A percentile compares a stretch with the other conserved stretches of the same genome.
Evolutionary conservation across 2,329 filamentous ascomycete genomes (phyloP).

Genomic region (Nemania diffusa): DNA sequence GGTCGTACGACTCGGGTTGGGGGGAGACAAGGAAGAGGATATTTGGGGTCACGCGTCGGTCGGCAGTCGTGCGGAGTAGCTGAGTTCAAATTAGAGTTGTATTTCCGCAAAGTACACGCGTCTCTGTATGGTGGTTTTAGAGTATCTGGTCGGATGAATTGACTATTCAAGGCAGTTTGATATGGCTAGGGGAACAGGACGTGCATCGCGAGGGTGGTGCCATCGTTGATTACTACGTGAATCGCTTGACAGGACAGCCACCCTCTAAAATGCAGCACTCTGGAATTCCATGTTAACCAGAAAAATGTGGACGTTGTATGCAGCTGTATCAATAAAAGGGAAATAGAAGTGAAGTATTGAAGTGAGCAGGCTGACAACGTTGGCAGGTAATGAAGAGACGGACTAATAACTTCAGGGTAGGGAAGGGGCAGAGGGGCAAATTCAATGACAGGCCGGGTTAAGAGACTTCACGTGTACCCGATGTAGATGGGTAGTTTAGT

Average conservation of each 20-base stretch:
- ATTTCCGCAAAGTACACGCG: slow-evolving; percentile 8
- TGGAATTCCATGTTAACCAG: slow-evolving; percentile 56
- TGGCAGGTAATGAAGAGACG: slow-evolving; percentile 5
- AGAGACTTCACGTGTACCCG: background rate
- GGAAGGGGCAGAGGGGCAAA: slow-evolving; percentile 33
- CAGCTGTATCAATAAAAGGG: slow-evolving; percentile 24
- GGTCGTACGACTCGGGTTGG: slow-evolving; percentile 16
- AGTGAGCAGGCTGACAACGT: slow-evolving; percentile 35
- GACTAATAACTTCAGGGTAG: slow-evolving; percentile 6
- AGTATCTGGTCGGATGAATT: slow-evolving; percentile 14
- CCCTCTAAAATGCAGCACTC: slow-evolving; percentile 65
- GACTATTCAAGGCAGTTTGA: slow-evolving; percentile 38
- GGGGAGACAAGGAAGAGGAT: slow-evolving; percentile 3
- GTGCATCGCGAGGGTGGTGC: slow-evolving; percentile 64
- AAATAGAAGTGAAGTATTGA: background rate
- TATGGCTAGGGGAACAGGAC: slow-evolving; percentile 45
- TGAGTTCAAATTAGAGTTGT: slow-evolving; percentile 18
- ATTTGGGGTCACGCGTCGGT: slow-evolving; percentile 32
- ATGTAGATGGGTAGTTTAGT: background rate
- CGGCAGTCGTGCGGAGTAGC: slow-evolving; percentile 34
- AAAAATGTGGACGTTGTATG: slow-evolving; percentile 32
- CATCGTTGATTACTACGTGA: slow-evolving; percentile 59
- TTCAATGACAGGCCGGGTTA: slow-evolving; percentile 18
- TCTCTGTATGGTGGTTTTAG: slow-evolving; percentile 22
- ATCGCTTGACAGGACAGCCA: slow-evolving; percentile 56